Evolutionary conservation across 75 land plant genomes (phyloP).

Genomic region (Picea glauca): DNA sequence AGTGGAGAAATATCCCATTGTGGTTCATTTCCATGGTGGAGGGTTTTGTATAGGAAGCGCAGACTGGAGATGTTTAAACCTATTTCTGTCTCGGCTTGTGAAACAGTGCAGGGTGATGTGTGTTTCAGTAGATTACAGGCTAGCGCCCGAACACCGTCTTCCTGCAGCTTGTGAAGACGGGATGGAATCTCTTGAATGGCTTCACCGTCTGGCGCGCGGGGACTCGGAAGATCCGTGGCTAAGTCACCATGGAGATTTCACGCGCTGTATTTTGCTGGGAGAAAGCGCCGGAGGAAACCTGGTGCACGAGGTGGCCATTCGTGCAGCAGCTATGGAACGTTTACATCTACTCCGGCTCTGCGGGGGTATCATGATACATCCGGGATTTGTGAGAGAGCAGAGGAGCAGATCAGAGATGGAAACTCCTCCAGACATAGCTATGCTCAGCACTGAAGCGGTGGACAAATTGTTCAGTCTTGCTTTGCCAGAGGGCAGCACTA

Average conservation of each 20-base stretch:
- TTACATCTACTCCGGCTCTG: neutral
- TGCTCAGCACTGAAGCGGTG: neutral
- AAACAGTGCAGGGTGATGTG: neutral
- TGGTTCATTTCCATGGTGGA: conserved; percentile 12
- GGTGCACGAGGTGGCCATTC: conserved; percentile 62
- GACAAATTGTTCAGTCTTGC: conserved; percentile 48
- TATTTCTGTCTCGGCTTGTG: neutral
- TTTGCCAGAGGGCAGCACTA: conserved; percentile 43
- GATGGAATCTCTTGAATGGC: conserved; percentile 20
- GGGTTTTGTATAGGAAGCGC: neutral
- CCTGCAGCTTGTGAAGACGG: conserved; percentile 33
- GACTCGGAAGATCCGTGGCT: conserved; percentile 30
- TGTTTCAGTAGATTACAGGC: conserved; percentile 10
- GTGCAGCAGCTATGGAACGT: neutral
- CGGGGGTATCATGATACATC: conserved; percentile 23
- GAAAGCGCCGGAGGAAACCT: conserved; percentile 91
- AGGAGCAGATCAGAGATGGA: conserved; percentile 42
- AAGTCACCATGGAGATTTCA: conserved; percentile 35
- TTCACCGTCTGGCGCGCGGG: neutral
- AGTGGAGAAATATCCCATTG: neutral
- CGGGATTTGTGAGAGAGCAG: conserved; percentile 34
- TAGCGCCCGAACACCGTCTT: conserved; percentile 15
- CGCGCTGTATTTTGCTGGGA: conserved; percentile 55
- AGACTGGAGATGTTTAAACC: neutral
- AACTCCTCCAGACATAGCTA: no score